Base-by-base conservation (phyloP, 306 rosid genomes). In the Begonia loranthoides region DNA sequence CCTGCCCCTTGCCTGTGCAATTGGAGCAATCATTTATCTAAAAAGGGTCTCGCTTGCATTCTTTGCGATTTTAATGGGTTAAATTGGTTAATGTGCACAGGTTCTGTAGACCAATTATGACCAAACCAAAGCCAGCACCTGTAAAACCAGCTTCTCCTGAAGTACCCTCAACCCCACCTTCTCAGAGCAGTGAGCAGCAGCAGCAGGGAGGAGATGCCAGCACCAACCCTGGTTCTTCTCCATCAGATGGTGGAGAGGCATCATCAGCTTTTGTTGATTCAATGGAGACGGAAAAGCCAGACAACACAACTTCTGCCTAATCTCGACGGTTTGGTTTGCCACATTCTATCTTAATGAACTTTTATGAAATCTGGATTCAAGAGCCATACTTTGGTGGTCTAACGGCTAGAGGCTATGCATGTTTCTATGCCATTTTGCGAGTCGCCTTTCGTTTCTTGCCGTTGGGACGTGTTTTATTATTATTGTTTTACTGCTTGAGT, bases 61-160 rank as follows among this genome's bases (percentile, higher is more conserved):
- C 6, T 28, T 28, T 28, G 36, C 3, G 9, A 5, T 28, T 28
- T 8, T 4, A 28, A 28, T 4, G 36, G 36, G 36, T 28, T 28
- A 28, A 28, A 4, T 28, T 28, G 36, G 36, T 7, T 4, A 28
- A 28, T 28, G 36, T 28, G 5, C 36, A 63, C 62, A 82, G 94
- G 78, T 74, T 76, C 48, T 79, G 97, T 52, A 90, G 82, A 69
- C 95, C 99, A 0, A 66, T 90, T 38, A 82, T 90, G 99, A 82
- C 50, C 1, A 90, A 82, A 71, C 95, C 94, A 22, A 90, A 63
- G 59, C 95, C 99, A 44, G 75, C 72, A 19, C 79, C 69, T 1
- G 61, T 76, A 46, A 87, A 82, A 70, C 83, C 89, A 14, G 77
- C 79, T 45, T 50, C 81, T 12, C 78, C 94, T 0, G 80, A 71